These are phyloP conservation scores for Stachybotrys chartarum DNA, from an alignment of 2,329 filamentous ascomycete species.

Conservation along the genomic window DNA sequence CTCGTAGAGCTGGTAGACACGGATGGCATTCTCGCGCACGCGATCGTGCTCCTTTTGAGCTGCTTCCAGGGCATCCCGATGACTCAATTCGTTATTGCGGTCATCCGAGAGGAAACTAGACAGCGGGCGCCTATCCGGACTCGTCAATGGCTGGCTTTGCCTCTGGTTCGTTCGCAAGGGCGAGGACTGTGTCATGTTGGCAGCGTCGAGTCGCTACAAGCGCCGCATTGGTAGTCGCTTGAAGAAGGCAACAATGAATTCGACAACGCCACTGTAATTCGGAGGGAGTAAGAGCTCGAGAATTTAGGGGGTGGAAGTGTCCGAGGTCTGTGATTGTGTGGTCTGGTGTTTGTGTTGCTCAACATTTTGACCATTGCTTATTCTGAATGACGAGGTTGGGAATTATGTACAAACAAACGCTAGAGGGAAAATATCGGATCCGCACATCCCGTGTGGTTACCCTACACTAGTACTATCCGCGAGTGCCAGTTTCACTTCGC, in stretches of 20 bases:
- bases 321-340: too few species aligned
- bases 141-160: slow-evolving; percentile 30
- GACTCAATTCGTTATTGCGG: slow-evolving; percentile 54
- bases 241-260: background rate
- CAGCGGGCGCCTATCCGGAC: slow-evolving; percentile 39
- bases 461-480: too few species aligned
- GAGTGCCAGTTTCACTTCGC: too few species aligned
- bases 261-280: background rate
- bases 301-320: background rate
- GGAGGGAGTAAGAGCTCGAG: background rate
- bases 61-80: slow-evolving; percentile 58
- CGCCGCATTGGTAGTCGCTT: slow-evolving; percentile 10
- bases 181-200: slow-evolving; percentile 36
- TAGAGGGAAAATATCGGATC: background rate
- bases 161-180: slow-evolving; percentile 30
- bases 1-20: slow-evolving; percentile 40
- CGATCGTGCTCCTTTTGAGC: slow-evolving; percentile 61
- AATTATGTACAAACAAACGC: background rate
- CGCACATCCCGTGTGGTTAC: background rate
- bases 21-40: slow-evolving; percentile 46
- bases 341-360: background rate
- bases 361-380: background rate
- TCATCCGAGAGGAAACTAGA: slow-evolving; percentile 55
- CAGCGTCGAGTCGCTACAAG: slow-evolving; percentile 10
- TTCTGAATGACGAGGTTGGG: background rate